phyloP scores from a whole-genome alignment of 805 yeast genomes.

The Metschnikowia baotianmanensis region DNA sequence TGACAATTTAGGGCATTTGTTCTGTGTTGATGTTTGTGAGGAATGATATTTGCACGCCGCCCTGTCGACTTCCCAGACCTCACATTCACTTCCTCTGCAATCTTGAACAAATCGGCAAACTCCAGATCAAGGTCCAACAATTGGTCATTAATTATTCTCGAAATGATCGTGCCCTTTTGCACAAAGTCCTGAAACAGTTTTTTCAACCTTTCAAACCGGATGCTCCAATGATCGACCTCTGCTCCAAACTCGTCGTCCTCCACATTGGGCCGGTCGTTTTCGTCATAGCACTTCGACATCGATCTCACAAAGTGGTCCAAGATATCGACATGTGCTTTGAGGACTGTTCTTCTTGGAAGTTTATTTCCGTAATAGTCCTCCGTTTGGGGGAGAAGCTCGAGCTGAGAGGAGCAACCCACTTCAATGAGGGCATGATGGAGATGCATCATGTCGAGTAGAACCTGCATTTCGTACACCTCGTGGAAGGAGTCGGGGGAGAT shows the following conservation, averaged over 20 bases:
- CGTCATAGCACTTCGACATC: neutral
- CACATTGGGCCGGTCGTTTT: neutral
- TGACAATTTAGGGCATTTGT: too few species aligned
- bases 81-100: neutral
- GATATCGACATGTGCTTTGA: neutral
- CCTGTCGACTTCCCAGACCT: neutral
- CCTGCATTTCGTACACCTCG: neutral
- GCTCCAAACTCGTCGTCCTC: neutral
- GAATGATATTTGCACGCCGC: too few species aligned
- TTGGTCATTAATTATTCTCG: neutral
- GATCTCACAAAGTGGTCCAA: neutral
- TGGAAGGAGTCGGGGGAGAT: neutral
- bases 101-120: neutral
- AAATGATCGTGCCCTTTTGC: constrained; percentile 1
- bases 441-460: constrained; percentile 1
- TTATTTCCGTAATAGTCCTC: neutral
- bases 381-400: neutral
- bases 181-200: neutral
- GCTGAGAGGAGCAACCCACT: neutral
- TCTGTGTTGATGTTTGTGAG: too few species aligned
- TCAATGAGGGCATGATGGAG: neutral
- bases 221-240: neutral
- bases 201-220: neutral
- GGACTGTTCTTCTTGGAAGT: neutral
- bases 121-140: neutral